Conservation (phyloP, 2,329 filamentous ascomycete species). For the Fusarium pseudograminearum region DNA sequence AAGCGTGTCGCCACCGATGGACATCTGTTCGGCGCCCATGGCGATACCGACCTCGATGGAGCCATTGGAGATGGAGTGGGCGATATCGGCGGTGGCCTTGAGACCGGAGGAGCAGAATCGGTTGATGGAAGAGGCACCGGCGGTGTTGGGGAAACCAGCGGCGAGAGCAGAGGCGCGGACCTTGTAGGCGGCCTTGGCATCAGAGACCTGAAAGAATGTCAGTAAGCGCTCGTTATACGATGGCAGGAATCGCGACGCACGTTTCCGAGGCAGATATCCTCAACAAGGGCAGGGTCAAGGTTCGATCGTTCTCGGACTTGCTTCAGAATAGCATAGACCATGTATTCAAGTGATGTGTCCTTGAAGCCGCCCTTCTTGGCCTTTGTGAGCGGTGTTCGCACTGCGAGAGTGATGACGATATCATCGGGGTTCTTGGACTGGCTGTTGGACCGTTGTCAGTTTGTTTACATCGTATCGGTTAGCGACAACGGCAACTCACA, state of each 20-base stretch:
- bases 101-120: slow-evolving; percentile 98
- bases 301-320: slow-evolving; percentile 78
- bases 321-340: slow-evolving; percentile 86
- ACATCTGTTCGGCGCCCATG: slow-evolving; percentile 91
- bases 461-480: background rate
- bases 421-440: slow-evolving; percentile 95
- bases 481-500: slow-evolving; percentile 70
- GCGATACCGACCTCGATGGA: slow-evolving; percentile 90
- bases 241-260: slow-evolving; percentile 58
- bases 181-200: slow-evolving; percentile 90
- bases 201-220: slow-evolving; percentile 71
- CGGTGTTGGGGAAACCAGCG: slow-evolving; percentile 93
- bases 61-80: slow-evolving; percentile 83
- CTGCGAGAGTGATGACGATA: slow-evolving; percentile 92
- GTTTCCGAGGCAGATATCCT: slow-evolving; percentile 94
- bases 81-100: slow-evolving; percentile 95
- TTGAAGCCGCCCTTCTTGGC: slow-evolving; percentile 94
- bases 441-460: slow-evolving; percentile 58
- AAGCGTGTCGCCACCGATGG: slow-evolving; percentile 75
- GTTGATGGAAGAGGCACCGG: slow-evolving; percentile 84
- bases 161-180: slow-evolving; percentile 88
- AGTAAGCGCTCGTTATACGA: background rate
- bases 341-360: slow-evolving; percentile 89
- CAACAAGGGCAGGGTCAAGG: slow-evolving; percentile 82
- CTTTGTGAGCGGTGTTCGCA: slow-evolving; percentile 90